Evolutionary conservation across 768 basidiomycete genomes (phyloP), one percentile per base, ranked within the genome.

Genomic region (Suillus subaureus): DNA sequence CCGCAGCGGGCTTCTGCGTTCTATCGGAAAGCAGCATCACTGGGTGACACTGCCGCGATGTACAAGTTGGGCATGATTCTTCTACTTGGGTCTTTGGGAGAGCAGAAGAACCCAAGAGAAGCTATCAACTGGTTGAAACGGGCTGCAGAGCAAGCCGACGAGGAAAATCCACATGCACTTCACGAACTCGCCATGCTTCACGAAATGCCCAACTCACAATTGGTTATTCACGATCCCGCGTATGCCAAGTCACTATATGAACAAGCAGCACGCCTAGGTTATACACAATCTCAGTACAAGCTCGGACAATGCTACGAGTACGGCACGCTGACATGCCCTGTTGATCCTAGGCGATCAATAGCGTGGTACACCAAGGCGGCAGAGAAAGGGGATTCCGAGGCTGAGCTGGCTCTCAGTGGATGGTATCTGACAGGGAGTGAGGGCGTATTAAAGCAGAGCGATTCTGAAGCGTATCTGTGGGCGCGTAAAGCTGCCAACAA

Each of bases 21-120:
- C 75, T 99, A 98, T 79, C 89, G 96, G 66, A 98, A 98, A 77
- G 94, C 97, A 5, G 96, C 96, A 11, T 95, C 95, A 1, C 81
- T 99, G 42, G 96, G 96, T 23, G 97, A 99, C 76, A 98, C 97
- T 0, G 89, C 97, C 33, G 97, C 96, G 4, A 99, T 99, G 97
- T 99, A 97, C 82, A 99, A 99, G 77, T 88, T 99, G n/a, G 96
- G 96, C n/a, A 96, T 97, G 91, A 92, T 98, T 68, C 84, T 97
- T 37, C 83, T 99, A 26, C 87, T 93, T 42, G 97, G 96, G 13
- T 79, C 88, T 18, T 83, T 98, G 6, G 91, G 89, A 31, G 94
- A 96, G 75, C 87, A 84, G 64, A 89, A 86, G 68, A 97, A 97
- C 74, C 89, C 89, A 2, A 87, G 96, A 39, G 97, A 99, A 74